A percentile compares a stretch with the other conserved stretches of the same genome.
Conservation (phyloP, 2,329 filamentous ascomycete genomes). For the Incumbomyces lentus region DNA sequence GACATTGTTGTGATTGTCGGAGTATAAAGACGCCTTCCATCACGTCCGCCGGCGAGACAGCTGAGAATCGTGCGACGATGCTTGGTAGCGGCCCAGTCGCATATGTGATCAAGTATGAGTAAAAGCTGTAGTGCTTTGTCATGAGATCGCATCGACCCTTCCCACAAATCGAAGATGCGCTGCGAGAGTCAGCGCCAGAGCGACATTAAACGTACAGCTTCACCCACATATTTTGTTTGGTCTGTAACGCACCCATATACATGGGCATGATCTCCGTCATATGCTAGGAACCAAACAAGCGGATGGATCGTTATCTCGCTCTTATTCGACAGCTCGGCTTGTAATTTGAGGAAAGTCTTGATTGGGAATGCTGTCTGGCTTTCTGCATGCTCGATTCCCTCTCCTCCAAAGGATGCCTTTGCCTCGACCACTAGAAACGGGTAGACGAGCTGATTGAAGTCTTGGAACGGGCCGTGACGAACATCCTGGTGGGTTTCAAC, state of each 20-base stretch:
- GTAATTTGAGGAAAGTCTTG: neutral
- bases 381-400: neutral
- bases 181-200: neutral
- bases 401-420: neutral
- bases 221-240: neutral
- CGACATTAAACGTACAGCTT: too few relatives aligned
- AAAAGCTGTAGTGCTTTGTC: slow-evolving; percentile 23
- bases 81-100: slow-evolving; percentile 22
- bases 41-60: neutral
- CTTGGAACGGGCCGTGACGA: neutral
- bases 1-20: neutral
- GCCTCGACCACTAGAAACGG: neutral
- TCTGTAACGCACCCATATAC: neutral
- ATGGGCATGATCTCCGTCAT: neutral
- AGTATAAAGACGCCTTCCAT: neutral
- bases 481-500: neutral
- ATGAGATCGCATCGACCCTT: slow-evolving; percentile 16
- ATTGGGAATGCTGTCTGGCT: neutral
- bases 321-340: neutral
- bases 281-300: slow-evolving; percentile 1
- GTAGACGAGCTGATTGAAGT: neutral
- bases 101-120: slow-evolving; percentile 24
- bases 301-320: neutral
- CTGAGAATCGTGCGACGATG: neutral
- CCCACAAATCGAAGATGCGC: slow-evolving; percentile 19